phyloP scores from a whole-genome alignment of 2,329 filamentous ascomycete species.

The Pseudogymnoascus sp. region DNA sequence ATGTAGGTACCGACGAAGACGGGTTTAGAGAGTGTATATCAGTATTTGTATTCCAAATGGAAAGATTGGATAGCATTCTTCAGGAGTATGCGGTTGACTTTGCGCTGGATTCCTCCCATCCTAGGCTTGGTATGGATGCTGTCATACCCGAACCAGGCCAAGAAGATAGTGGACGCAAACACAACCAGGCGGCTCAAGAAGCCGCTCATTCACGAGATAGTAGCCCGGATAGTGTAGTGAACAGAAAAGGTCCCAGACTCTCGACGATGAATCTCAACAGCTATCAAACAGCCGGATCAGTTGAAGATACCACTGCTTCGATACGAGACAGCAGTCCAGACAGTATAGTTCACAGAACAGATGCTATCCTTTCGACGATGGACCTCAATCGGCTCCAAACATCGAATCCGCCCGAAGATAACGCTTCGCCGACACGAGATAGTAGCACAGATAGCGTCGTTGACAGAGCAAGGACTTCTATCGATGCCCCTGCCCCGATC shows the following conservation, averaged over 20 bases:
- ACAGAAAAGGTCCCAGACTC: not conserved
- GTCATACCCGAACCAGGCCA: not conserved
- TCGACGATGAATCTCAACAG: not conserved
- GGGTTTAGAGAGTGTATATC: not conserved
- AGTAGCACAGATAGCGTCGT: not conserved
- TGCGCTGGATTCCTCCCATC: not conserved
- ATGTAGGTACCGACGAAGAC: not conserved
- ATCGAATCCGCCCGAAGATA: not conserved
- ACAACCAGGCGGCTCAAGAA: not conserved
- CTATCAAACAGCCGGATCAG: not conserved
- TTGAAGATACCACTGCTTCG: not conserved
- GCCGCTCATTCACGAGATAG: not conserved
- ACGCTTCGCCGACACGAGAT: not conserved
- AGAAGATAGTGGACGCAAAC: not conserved
- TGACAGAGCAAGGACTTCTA: not conserved
- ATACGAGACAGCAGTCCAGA: not conserved
- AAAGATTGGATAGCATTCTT: not conserved
- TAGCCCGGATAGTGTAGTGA: not conserved
- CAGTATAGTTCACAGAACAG: not conserved
- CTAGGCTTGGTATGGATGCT: not conserved
- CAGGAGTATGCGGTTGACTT: not conserved
- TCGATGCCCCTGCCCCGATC: slow-evolving; percentile 9
- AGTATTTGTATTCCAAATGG: not conserved
- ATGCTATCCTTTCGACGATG: not conserved
- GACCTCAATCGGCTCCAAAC: not conserved